Evolutionary conservation across 2,329 filamentous ascomycete species (phyloP).

Genomic region (Helicocarpus griseus): DNA sequence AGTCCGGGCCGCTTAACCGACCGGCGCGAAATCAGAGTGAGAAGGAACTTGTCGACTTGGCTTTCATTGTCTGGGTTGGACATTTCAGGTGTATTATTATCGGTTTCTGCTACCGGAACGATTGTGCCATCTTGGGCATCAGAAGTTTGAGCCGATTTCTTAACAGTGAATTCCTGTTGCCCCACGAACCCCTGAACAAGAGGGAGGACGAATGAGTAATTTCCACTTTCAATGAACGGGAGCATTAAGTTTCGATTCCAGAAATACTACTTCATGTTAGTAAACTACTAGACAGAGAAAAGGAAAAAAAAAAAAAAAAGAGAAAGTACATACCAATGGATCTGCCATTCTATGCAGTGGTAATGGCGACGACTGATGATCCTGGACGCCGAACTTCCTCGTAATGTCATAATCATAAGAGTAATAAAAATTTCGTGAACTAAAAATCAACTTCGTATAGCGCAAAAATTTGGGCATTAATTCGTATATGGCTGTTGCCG

Average conservation of each 20-base stretch:
- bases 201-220: slow-evolving; percentile 64
- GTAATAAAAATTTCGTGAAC: slow-evolving; percentile 82
- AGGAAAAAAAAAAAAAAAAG: not conserved
- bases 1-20: slow-evolving; percentile 79
- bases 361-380: slow-evolving; percentile 34
- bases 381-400: slow-evolving; percentile 43
- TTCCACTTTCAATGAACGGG: slow-evolving; percentile 64
- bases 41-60: slow-evolving; percentile 48
- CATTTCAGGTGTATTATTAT: slow-evolving; percentile 32
- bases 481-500: slow-evolving; percentile 36
- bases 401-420: slow-evolving; percentile 93
- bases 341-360: slow-evolving; percentile 67
- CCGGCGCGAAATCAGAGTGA: slow-evolving; percentile 87
- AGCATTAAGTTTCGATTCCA: slow-evolving; percentile 75
- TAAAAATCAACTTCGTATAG: slow-evolving; percentile 76
- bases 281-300: not conserved
- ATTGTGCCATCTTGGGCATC: slow-evolving; percentile 12
- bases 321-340: slow-evolving; percentile 42
- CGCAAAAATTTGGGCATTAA: slow-evolving; percentile 76
- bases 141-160: slow-evolving; percentile 27
- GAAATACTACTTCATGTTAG: slow-evolving; percentile 52
- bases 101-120: slow-evolving; percentile 13
- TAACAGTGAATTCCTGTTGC: slow-evolving; percentile 69
- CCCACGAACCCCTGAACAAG: slow-evolving; percentile 92
- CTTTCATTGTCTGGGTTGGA: slow-evolving; percentile 16